Base-by-base conservation (phyloP, 2,329 filamentous ascomycete genomes). In the Amauroascus verrucosus region DNA sequence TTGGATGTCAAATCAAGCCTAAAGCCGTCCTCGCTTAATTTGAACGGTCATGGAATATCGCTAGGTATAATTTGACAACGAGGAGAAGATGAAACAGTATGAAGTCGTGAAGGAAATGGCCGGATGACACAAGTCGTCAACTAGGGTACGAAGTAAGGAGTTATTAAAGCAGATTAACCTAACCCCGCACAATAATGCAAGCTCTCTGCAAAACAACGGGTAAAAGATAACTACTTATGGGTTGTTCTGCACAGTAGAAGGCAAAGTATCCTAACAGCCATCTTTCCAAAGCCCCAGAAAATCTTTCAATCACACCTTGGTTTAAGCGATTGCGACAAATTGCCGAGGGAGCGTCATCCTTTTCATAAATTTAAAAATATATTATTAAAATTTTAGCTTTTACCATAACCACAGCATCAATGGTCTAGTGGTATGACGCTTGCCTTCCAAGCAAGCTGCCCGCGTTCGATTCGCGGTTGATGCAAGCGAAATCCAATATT, bases 381-480 rank as follows among this genome's bases (percentile, higher is more conserved):
- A n/a, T n/a, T n/a, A n/a, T n/a, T n/a, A n/a, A n/a, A n/a, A n/a
- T n/a, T n/a, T n/a, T n/a, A n/a, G n/a, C n/a, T n/a, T n/a, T n/a
- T n/a, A n/a, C n/a, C n/a, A n/a, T 8, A 6, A 24, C 7, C 7
- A 11, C 13, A 46, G 50, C 50, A 52, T 52, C 50, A 52, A 52
- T 52, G 50, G 50, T 52, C 50, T 38, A 52, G 40, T 52, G 50
- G 50, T 52, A 52, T 52, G 50, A 52, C 50, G 50, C 50, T 52
- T 52, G 50, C 50, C 50, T 52, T 52, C 50, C 50, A 52, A 52
- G 50, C 50, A 52, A 52, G 50, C 50, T 52, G 50, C 50, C 50
- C 50, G 50, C 40, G 50, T 52, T 52, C 50, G 50, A 52, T 52
- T 52, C 40, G 48, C 45, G 51, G 49, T 46, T 45, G 45, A 40